Percentiles rank a stretch among this genome's conserved stretches.
These are phyloP conservation scores for Parathielavia appendiculata DNA, from an alignment of 495 filamentous ascomycete genomes.

Conservation along the genomic window DNA sequence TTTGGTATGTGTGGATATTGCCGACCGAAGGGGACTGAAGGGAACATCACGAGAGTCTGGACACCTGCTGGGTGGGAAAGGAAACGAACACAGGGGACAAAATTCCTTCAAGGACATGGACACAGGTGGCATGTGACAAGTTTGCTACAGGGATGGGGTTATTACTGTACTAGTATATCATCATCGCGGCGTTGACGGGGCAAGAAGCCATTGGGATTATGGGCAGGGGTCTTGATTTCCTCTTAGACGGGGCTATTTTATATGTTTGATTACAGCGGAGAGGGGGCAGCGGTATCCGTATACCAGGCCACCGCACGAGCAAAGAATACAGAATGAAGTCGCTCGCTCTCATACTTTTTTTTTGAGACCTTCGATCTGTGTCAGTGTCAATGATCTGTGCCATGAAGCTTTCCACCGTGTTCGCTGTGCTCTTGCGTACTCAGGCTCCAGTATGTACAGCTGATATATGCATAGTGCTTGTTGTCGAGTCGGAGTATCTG, in stretches of 20 bases:
- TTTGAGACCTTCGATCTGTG: too few species aligned
- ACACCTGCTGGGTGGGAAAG: background rate
- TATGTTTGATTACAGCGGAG: slow-evolving; percentile 2
- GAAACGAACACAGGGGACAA: slow-evolving; percentile 2
- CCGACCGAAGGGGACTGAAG: background rate
- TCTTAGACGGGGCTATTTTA: slow-evolving; percentile 10
- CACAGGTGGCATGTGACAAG: slow-evolving; percentile 11
- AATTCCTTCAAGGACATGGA: slow-evolving; percentile 1
- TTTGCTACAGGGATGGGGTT: slow-evolving; percentile 1
- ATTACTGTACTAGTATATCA: slow-evolving; percentile 27
- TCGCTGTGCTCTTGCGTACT: too few species aligned
- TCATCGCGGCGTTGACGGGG: slow-evolving; percentile 22
- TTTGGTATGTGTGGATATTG: background rate
- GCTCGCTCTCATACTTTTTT: background rate
- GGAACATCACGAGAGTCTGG: slow-evolving; percentile 1
- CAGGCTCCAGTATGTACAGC: too few species aligned
- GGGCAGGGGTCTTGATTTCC: background rate
- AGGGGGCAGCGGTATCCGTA: background rate
- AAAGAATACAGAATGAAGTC: slow-evolving; percentile 11
- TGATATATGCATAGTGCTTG: too few species aligned
- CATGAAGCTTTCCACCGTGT: too few species aligned
- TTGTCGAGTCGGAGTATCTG: too few species aligned
- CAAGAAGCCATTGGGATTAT: background rate
- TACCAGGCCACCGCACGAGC: background rate
- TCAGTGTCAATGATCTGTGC: too few species aligned